These are phyloP conservation scores for Immersiella caudata DNA, from an alignment of 495 filamentous ascomycete species.

Conservation along the genomic window DNA sequence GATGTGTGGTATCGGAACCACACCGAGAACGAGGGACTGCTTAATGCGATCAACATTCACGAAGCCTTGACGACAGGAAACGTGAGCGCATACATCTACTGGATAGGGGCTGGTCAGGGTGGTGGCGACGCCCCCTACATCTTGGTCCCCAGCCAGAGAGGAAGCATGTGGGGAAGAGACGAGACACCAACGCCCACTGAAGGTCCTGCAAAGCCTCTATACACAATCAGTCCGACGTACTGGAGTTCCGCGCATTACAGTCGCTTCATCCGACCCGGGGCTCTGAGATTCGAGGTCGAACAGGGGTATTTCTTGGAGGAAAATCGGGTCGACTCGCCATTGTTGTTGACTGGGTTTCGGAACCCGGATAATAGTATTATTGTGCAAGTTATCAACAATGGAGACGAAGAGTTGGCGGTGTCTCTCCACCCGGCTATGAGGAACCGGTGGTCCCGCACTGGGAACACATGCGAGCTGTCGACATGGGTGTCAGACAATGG, in stretches of 20 bases:
- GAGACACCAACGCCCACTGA: background rate
- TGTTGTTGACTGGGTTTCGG: constrained; percentile 20
- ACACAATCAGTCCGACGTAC: constrained; percentile 18
- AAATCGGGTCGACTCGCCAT: background rate
- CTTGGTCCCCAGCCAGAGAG: constrained; percentile 18
- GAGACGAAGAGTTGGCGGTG: constrained; percentile 6
- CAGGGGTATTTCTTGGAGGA: background rate
- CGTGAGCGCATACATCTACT: constrained; percentile 56
- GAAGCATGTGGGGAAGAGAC: constrained; percentile 14
- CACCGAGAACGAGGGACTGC: constrained; percentile 51
- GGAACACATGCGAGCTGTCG: background rate
- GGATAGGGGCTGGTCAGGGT: constrained; percentile 35
- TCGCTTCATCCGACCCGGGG: constrained; percentile 28
- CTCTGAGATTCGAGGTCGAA: constrained; percentile 15
- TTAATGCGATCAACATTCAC: constrained; percentile 57
- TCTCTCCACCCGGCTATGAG: background rate
- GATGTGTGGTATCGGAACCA: constrained; percentile 46
- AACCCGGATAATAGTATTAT: constrained; percentile 22
- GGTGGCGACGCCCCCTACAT: constrained; percentile 22
- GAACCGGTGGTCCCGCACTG: background rate
- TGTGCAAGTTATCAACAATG: constrained; percentile 27
- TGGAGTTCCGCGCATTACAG: constrained; percentile 29
- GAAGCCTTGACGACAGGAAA: constrained; percentile 47
- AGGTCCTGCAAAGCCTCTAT: background rate
- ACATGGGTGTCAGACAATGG: constrained; percentile 11